Conservation (phyloP, 352 stramenopile genomes). For the Phytophthora chlamydospora region DNA sequence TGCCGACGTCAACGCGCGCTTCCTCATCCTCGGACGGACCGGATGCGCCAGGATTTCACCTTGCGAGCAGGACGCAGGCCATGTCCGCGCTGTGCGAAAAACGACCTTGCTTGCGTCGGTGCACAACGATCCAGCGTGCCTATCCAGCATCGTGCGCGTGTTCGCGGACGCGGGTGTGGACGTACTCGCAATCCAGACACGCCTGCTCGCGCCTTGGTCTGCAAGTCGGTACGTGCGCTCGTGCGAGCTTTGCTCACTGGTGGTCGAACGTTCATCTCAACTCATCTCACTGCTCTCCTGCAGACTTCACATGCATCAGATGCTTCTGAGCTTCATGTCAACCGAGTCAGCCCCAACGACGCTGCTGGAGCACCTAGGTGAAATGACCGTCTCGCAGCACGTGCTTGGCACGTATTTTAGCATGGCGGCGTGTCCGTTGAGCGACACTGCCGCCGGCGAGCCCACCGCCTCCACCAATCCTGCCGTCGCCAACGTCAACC, state of each 20-base stretch:
- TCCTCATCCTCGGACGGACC: neutral
- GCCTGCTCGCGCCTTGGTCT: slow-evolving; percentile 2
- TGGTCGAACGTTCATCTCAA: too few species aligned
- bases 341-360: neutral
- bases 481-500: too few species aligned
- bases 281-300: neutral
- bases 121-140: slow-evolving; percentile 3
- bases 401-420: slow-evolving; percentile 1
- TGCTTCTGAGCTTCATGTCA: slow-evolving; percentile 8
- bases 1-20: slow-evolving; percentile 5
- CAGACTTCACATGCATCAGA: slow-evolving; percentile 3
- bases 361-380: slow-evolving; percentile 1
- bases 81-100: neutral
- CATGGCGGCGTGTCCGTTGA: neutral
- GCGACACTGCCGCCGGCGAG: neutral
- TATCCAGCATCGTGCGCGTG: neutral
- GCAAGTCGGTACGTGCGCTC: slow-evolving; percentile 1
- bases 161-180: neutral
- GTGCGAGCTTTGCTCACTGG: neutral
- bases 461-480: neutral
- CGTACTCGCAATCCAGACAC: slow-evolving; percentile 4
- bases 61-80: neutral
- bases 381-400: neutral
- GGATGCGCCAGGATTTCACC: neutral
- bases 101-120: neutral